These are phyloP conservation scores for Candida sanyaensis DNA, from an alignment of 1,139 yeast genomes.

Conservation along the genomic window DNA sequence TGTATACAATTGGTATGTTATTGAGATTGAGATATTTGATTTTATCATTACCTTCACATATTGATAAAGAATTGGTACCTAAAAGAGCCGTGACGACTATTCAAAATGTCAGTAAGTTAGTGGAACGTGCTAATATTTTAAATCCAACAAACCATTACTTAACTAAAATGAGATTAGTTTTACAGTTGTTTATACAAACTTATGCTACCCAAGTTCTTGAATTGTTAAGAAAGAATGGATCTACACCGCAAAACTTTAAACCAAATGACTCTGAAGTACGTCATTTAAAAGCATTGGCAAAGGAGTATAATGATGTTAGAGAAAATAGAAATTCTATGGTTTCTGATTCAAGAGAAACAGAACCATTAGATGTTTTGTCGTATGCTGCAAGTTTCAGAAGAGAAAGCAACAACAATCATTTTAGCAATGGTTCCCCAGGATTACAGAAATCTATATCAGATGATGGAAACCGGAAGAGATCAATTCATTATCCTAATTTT, in stretches of 20 bases:
- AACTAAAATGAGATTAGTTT: constrained; percentile 53
- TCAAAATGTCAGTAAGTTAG: constrained; percentile 40
- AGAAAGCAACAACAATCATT: not conserved
- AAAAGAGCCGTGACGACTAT: constrained; percentile 46
- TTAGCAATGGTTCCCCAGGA: not conserved
- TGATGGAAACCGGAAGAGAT: not conserved
- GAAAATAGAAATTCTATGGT: constrained; percentile 6
- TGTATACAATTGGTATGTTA: constrained; percentile 69
- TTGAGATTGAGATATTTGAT: constrained; percentile 59
- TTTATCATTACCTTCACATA: constrained; percentile 54
- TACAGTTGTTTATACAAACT: constrained; percentile 60
- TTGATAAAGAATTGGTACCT: constrained; percentile 51
- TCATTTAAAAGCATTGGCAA: constrained; percentile 20
- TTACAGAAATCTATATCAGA: constrained; percentile 7
- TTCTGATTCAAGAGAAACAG: constrained; percentile 9
- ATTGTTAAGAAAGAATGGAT: constrained; percentile 28
- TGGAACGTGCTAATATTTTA: constrained; percentile 34
- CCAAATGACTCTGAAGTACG: constrained; percentile 15
- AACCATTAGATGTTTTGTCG: constrained; percentile 38
- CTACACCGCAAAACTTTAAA: constrained; percentile 26
- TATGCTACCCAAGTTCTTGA: constrained; percentile 55
- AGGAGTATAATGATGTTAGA: constrained; percentile 6
- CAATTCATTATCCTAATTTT: constrained; percentile 7
- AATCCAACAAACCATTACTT: constrained; percentile 53
- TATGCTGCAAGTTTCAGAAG: constrained; percentile 35